Base-by-base conservation (phyloP, 306 rosid genomes). In the Canavalia gladiata region DNA sequence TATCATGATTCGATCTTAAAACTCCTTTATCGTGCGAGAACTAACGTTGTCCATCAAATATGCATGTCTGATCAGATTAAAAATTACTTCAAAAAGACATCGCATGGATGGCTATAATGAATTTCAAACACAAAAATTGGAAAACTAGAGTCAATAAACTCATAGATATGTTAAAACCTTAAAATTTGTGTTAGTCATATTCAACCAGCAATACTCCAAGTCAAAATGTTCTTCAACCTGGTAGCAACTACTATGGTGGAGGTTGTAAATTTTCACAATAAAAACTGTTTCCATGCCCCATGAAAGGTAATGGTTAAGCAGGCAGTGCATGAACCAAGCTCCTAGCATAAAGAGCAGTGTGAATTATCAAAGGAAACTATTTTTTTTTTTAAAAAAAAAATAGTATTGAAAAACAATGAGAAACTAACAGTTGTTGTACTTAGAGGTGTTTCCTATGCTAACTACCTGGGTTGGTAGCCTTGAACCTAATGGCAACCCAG, bases 41-140 rank as follows among this genome's bases (percentile, higher is more conserved):
- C 70, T 49, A 39, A 64, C 35, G 49, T 18, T 64, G 70, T 39
- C 70, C 30, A 63, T 30, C 37, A 7, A 37, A 63, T 18, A 64
- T 37, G 70, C 49, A 64, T 49, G 70, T 64, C 49, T 64, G 6
- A 34, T 37, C 13, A 13, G 12, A 64, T 39, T 64, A 2, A 64
- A 37, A 37, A 64, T 37, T 39, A 13, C 49, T 2, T 39, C 2
- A 12, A 64, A 37, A 39, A 39, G 70, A 42, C 54, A 67, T 29
- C 52, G 42, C 72, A 66, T 42, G 51, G 13, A 18, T 66, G 35
- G 33, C 18, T 42, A 4, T 25, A 67, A 8, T 25, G 34, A 18
- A 67, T 34, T 67, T 34, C 52, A 67, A 41, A 63, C 46, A 63
- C 47, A 63, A 63, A 63, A 63, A 37, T 35, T 2, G 8, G 31